Conservation (phyloP, 305 asterid genomes). For the Ilex paraguariensis region DNA sequence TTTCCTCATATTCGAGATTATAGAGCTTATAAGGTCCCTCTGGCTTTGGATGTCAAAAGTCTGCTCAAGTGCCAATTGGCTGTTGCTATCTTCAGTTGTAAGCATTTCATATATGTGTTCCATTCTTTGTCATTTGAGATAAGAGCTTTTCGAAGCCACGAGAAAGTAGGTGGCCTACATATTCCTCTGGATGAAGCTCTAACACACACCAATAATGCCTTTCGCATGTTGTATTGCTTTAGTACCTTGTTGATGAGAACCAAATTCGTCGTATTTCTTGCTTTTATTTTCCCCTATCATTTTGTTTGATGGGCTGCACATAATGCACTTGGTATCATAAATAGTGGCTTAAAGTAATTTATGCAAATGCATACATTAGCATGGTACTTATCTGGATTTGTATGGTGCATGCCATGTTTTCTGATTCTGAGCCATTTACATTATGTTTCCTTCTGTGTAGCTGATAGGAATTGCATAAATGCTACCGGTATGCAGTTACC, state of each 20-base stretch:
- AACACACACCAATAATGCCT: no score
- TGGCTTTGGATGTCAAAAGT: conserved; percentile 36
- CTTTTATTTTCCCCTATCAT: not conserved
- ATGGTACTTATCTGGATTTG: not conserved
- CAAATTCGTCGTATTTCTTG: not conserved
- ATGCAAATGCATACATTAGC: no score
- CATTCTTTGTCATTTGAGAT: not conserved
- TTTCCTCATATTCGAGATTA: conserved; percentile 75
- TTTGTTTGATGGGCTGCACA: not conserved
- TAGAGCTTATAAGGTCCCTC: conserved; percentile 58
- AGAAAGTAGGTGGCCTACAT: not conserved
- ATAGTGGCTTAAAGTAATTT: not conserved
- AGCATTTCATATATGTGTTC: conserved; percentile 21
- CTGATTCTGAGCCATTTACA: not conserved
- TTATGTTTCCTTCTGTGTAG: conserved; percentile 29
- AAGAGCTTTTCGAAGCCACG: not conserved
- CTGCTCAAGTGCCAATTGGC: conserved; percentile 73
- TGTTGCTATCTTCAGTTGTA: conserved; percentile 64
- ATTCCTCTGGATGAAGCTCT: no score
- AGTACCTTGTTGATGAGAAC: no score
- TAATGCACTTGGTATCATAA: not conserved
- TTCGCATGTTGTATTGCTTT: no score
- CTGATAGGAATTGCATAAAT: conserved; percentile 48
- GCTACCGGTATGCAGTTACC: conserved; percentile 91
- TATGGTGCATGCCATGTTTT: not conserved